Evolutionary conservation across 2,329 filamentous ascomycete species (phyloP).

Genomic region (Diaporthe capsici): DNA sequence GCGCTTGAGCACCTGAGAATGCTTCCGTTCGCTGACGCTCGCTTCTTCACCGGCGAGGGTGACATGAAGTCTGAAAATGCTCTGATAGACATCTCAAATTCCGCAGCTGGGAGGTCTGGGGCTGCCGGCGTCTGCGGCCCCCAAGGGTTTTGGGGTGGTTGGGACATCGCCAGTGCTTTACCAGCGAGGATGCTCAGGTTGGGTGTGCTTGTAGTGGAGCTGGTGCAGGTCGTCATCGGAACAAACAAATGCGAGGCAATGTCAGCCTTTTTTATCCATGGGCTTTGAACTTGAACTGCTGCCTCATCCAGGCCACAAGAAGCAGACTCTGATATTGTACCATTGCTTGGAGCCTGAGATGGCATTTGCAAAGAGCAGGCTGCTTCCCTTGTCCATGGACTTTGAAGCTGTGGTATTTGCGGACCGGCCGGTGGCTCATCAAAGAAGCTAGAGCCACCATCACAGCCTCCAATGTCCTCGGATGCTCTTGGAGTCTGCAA

Average conservation of each 20-base stretch:
- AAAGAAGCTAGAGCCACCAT: background rate
- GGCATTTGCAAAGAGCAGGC: background rate
- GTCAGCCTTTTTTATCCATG: constrained; percentile 14
- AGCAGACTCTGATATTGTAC: background rate
- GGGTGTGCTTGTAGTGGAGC: constrained; percentile 11
- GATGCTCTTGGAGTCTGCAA: background rate
- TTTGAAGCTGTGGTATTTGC: background rate
- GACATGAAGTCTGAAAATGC: constrained; percentile 68
- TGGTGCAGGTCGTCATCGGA: constrained; percentile 30
- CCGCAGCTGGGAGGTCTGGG: constrained; percentile 57
- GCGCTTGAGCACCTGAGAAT: constrained; percentile 16
- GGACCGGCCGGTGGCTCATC: background rate
- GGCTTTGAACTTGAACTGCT: constrained; percentile 4
- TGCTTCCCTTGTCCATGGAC: background rate
- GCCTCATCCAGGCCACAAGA: background rate
- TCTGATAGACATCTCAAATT: constrained; percentile 64
- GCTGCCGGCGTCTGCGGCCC: constrained; percentile 40
- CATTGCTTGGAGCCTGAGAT: constrained; percentile 10
- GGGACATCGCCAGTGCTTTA: constrained; percentile 43
- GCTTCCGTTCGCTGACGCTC: constrained; percentile 4
- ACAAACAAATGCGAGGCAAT: constrained; percentile 35
- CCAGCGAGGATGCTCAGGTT: constrained; percentile 25
- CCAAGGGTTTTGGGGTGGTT: constrained; percentile 46
- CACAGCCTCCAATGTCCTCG: background rate
- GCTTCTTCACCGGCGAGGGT: constrained; percentile 57